These are phyloP conservation scores for Casuarina glauca DNA, from an alignment of 306 rosid genomes.

Conservation along the genomic window DNA sequence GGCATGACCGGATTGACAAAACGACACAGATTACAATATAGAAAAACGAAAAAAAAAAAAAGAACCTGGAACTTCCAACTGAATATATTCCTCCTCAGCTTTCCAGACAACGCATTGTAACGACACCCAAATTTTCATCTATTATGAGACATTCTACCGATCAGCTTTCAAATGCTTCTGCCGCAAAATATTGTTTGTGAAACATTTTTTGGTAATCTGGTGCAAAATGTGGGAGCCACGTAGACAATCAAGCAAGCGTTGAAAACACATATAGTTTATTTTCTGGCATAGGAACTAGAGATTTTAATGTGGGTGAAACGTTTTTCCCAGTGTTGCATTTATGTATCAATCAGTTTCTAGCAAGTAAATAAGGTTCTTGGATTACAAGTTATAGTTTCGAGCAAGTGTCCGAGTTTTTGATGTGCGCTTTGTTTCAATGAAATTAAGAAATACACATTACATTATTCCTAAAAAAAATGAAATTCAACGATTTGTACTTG, in stretches of 20 bases:
- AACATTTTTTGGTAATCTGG: conserved; percentile 83
- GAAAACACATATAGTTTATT: too few relatives aligned
- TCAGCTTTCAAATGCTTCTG: conserved; percentile 79
- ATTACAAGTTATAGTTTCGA: not conserved
- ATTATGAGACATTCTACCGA: conserved; percentile 8
- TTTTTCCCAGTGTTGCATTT: not conserved
- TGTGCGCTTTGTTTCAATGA: too few relatives aligned
- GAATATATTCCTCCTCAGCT: conserved; percentile 26
- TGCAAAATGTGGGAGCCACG: too few relatives aligned
- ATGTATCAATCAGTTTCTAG: not conserved
- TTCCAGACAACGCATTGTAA: conserved; percentile 27
- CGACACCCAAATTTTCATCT: conserved; percentile 11
- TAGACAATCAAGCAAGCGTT: too few relatives aligned
- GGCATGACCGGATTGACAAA: not conserved
- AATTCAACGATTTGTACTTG: too few relatives aligned
- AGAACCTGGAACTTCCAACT: not conserved
- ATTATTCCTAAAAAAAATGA: too few relatives aligned
- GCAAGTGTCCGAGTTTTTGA: too few relatives aligned
- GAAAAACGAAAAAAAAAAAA: not conserved
- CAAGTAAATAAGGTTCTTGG: conserved; percentile 11
- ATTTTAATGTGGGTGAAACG: not conserved
- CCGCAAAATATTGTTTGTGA: conserved; percentile 73
- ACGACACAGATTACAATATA: not conserved
- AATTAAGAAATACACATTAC: too few relatives aligned
- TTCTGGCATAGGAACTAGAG: conserved; percentile 20